phyloP scores from a whole-genome alignment of 192 early-diverging fungal species.

The Haplosporangium gracile region DNA sequence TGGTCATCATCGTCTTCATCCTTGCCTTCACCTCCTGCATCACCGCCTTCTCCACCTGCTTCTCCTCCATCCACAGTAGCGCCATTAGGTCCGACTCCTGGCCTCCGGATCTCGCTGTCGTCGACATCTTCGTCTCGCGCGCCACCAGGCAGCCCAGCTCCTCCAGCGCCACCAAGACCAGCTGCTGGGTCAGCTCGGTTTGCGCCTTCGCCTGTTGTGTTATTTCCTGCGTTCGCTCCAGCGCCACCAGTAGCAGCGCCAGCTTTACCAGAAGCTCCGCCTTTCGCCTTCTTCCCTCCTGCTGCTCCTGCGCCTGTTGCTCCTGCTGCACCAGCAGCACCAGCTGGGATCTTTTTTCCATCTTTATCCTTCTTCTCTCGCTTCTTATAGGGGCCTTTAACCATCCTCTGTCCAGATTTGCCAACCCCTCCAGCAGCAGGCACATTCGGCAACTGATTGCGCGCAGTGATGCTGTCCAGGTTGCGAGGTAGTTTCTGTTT shows the following conservation, averaged over 20 bases:
- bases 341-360: constrained; percentile 16
- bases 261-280: not conserved
- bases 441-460: constrained; percentile 38
- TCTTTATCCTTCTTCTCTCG: constrained; percentile 52
- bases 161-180: not conserved
- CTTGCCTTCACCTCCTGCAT: constrained; percentile 45
- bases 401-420: constrained; percentile 41
- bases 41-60: constrained; percentile 12
- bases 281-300: constrained; percentile 18
- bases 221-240: not conserved
- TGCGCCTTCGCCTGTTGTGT: not conserved
- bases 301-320: not conserved
- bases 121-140: constrained; percentile 4
- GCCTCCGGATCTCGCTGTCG: not conserved
- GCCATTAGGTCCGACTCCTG: not conserved
- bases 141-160: not conserved
- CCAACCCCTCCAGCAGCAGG: constrained; percentile 16
- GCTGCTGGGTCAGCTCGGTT: not conserved
- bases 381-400: constrained; percentile 52
- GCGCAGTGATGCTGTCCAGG: constrained; percentile 32
- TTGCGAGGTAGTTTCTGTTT: constrained; percentile 52
- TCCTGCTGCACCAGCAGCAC: not conserved
- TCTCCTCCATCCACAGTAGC: constrained; percentile 18
- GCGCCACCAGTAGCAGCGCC: not conserved
- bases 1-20: constrained; percentile 67